Base-by-base conservation (phyloP, 495 filamentous ascomycete genomes). In the Hyaloscypha finlandica region DNA sequence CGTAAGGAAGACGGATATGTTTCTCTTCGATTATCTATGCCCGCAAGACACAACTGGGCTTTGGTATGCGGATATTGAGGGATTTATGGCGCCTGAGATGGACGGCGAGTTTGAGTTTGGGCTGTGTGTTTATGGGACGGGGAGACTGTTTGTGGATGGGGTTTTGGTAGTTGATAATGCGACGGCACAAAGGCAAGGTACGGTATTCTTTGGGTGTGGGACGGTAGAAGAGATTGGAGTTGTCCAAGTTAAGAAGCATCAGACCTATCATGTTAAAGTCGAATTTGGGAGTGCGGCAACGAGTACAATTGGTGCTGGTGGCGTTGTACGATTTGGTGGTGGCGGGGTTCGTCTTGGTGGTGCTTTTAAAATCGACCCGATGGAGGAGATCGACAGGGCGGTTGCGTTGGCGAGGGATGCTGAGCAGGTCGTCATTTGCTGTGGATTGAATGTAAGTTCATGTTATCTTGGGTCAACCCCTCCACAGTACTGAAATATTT, bases 121-220 rank as follows among this genome's bases (percentile, higher is more conserved):
- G 8, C 80, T 92, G 25, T 85, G 85, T 8, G 88, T 90, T 9
- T 84, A 83, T 51, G 90, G 90, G 4, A 87, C 88, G 4, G 88
- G 86, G 1, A 83, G 83, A 39, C 79, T 92, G 4, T 85, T 83
- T 56, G 79, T 92, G n/a, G 84, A 92, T 64, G 88, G 77, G 37
- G 78, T 89, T 61, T 70, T 89, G 2, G 77, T 92, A 12, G 83
- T 93, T 58, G 87, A 92, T 74, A 92, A 90, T 70, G 77, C 80
- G 68, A 81, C 81, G 64, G 82, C 83, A 65, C 86, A 90, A 74
- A 79, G 76, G 60, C 75, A 80, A 68, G 88, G 88, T 42, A 80
- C 81, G 8, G 78, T 83, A 51, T 86, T 91, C 78, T 85, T 89
- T 59, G 84, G 84, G 30, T 79, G 73, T 25, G 86, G 80, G 25